These are phyloP conservation scores for Truncatella angustata DNA, from an alignment of 2,329 filamentous ascomycete genomes.

Conservation along the genomic window DNA sequence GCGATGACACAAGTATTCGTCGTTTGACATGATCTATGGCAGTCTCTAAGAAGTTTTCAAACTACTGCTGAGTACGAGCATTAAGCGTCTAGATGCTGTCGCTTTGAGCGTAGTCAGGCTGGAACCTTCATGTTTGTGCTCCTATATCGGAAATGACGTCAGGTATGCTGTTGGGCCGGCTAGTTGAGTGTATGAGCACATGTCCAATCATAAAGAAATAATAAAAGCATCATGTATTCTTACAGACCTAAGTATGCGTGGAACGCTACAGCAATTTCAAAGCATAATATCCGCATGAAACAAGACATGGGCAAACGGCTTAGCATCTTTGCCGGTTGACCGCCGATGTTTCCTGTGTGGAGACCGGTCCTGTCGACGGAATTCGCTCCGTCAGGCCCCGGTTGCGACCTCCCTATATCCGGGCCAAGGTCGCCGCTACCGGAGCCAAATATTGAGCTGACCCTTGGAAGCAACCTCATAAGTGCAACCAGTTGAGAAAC, in stretches of 20 bases:
- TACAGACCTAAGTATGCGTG: neutral
- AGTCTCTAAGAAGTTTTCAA: neutral
- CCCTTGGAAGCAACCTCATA: neutral
- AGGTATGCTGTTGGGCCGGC: neutral
- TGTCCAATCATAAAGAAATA: neutral
- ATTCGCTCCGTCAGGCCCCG: slow-evolving; percentile 2
- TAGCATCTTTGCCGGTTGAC: neutral
- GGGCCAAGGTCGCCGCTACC: slow-evolving; percentile 2
- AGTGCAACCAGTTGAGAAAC: slow-evolving; percentile 6
- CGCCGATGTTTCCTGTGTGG: neutral
- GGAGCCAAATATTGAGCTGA: neutral
- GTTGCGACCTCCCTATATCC: neutral
- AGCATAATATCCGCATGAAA: no score
- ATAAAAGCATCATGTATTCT: neutral
- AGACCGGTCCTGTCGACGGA: slow-evolving; percentile 4
- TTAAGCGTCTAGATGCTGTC: no score
- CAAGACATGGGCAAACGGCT: no score
- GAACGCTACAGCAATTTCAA: neutral
- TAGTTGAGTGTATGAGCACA: neutral
- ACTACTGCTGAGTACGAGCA: neutral
- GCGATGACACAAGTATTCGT: neutral
- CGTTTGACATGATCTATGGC: neutral
- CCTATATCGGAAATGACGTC: slow-evolving; percentile 8
- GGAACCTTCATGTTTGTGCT: neutral
- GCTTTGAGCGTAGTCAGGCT: no score